Evolutionary conservation across 768 basidiomycete genomes (phyloP), one percentile per base, ranked within the genome.

Genomic region (Calocybe gangraenosa): DNA sequence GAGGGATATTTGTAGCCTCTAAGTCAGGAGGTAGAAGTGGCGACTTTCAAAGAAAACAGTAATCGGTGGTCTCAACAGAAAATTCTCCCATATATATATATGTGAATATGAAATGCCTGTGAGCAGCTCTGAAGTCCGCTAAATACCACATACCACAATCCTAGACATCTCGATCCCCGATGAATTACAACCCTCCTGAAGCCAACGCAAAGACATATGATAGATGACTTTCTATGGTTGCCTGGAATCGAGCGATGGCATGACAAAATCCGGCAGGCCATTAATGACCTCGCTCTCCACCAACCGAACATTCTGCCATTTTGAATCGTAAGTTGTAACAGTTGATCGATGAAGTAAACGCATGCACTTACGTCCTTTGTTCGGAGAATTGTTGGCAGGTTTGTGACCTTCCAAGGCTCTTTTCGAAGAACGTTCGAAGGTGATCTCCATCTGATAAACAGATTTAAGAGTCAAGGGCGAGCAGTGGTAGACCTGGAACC

Each of bases 11-110:
- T 50, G 84, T 92, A 2, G 66, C 69, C 1, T 62, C 66, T 23
- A 93, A 93, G 63, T 68, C 73, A 21, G 92, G 90, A 10, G 92
- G 91, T 14, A 73, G 71, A 62, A 84, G 82, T 55, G 86, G 82
- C 10, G 79, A 84, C 63, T 93, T 91, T 54, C 45, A 61, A 71
- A 42, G 40, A 11, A 42, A 35, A n/a, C 7, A 38, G 3, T 33
- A 47, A n/a, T 19, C 21, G 35, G 4, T 11, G 8, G 7, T 23
- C 19, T 40, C 15, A 20, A 17, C 19, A 28, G 40, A 37, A 42
- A 28, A 28, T 28, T 28, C 25, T 28, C 25, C n/a, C n/a, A n/a
- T n/a, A n/a, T n/a, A n/a, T n/a, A n/a, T n/a, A n/a, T n/a, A n/a
- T n/a, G n/a, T n/a, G n/a, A n/a, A n/a, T n/a, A n/a, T n/a, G n/a